phyloP scores from a whole-genome alignment of 2,329 filamentous ascomycete species.

The Fusarium coicis region DNA sequence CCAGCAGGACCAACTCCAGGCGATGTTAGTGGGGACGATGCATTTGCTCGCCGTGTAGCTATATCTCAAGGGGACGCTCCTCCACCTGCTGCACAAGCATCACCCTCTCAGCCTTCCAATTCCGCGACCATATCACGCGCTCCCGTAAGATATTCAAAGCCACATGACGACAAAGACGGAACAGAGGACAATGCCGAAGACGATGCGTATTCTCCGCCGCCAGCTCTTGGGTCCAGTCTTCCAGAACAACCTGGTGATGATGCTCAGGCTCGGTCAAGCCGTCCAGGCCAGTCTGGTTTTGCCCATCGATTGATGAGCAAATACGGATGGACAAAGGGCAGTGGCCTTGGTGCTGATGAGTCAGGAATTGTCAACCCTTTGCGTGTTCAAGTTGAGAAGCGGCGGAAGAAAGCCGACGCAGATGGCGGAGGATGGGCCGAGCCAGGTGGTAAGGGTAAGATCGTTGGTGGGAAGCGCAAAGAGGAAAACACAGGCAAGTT shows the following conservation, averaged over 20 bases:
- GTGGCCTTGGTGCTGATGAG: slow-evolving; percentile 84
- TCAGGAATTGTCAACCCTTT: slow-evolving; percentile 88
- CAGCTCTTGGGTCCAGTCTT: slow-evolving; percentile 59
- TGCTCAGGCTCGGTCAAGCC: slow-evolving; percentile 64
- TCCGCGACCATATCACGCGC: slow-evolving; percentile 78
- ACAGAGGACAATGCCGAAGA: slow-evolving; percentile 55
- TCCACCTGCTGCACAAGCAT: slow-evolving; percentile 47
- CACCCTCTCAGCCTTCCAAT: slow-evolving; percentile 53
- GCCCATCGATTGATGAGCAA: slow-evolving; percentile 90
- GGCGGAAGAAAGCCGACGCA: slow-evolving; percentile 80
- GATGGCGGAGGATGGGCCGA: slow-evolving; percentile 82
- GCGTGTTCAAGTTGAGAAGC: slow-evolving; percentile 85
- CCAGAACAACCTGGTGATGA: slow-evolving; percentile 50
- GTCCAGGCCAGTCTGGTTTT: slow-evolving; percentile 85
- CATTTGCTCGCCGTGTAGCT: slow-evolving; percentile 71
- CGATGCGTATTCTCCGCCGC: slow-evolving; percentile 56
- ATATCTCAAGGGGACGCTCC: slow-evolving; percentile 59
- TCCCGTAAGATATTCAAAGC: slow-evolving; percentile 75
- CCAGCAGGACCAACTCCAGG: slow-evolving; percentile 60
- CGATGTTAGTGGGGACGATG: slow-evolving; percentile 75
- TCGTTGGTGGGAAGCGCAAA: slow-evolving; percentile 79
- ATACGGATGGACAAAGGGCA: slow-evolving; percentile 91
- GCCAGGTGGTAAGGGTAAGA: slow-evolving; percentile 77
- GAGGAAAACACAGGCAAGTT: slow-evolving; percentile 60
- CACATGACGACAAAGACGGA: slow-evolving; percentile 43